These are phyloP conservation scores for Polysphondylium violaceum DNA, from an alignment of 78 protist genomes.

Conservation along the genomic window DNA sequence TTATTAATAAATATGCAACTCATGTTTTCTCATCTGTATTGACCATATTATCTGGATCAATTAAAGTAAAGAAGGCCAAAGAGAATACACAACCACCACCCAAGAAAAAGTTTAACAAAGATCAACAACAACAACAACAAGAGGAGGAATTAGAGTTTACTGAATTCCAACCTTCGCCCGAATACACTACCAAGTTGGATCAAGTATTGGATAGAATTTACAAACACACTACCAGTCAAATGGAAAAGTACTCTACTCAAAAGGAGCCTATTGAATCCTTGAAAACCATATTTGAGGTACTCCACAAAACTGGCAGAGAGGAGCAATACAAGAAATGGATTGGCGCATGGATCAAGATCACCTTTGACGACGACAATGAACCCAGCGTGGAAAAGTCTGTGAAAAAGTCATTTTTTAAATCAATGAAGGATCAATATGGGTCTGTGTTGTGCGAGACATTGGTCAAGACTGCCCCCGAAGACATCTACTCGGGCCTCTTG, in stretches of 20 bases:
- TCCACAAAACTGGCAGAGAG: not conserved
- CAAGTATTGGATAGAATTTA: not conserved
- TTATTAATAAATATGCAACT: constrained; percentile 24
- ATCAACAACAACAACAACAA: not conserved
- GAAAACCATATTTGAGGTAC: constrained; percentile 8
- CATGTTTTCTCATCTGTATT: constrained; percentile 39
- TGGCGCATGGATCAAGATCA: constrained; percentile 2
- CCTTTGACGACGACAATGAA: too few relatives aligned
- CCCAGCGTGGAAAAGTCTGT: not conserved
- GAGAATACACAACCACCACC: not conserved
- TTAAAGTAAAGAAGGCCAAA: constrained; percentile 2
- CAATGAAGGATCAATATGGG: constrained; percentile 6
- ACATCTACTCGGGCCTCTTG: not conserved
- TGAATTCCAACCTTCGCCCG: constrained; percentile 13
- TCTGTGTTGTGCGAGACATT: not conserved
- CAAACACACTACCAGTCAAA: not conserved
- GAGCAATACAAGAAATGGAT: constrained; percentile 14
- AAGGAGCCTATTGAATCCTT: constrained; percentile 25
- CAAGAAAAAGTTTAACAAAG: not conserved
- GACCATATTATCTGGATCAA: not conserved
- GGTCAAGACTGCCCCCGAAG: not conserved
- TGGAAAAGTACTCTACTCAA: not conserved
- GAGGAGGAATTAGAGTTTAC: not conserved
- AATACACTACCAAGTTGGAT: not conserved
- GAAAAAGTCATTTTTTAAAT: not conserved